A percentile compares a stretch with the other conserved stretches of the same genome.
phyloP scores from a whole-genome alignment of 2,329 filamentous ascomycete species.

The Cladosporium oxysporum region DNA sequence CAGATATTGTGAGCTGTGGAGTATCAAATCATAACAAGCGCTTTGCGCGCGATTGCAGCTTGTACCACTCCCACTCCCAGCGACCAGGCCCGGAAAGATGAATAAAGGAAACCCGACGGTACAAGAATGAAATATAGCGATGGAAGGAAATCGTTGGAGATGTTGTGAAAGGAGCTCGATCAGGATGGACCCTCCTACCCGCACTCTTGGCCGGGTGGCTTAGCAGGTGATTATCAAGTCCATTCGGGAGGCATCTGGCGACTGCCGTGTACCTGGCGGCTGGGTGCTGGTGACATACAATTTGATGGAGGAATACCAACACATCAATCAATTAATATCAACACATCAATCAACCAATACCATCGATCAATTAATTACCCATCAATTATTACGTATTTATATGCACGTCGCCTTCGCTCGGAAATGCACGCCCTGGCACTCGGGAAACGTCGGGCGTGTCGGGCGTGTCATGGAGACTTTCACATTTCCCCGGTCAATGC shows the following conservation, averaged over 20 bases:
- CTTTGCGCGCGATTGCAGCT: background rate
- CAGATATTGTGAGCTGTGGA: constrained; percentile 2
- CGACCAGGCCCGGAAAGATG: background rate
- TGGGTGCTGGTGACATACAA: background rate
- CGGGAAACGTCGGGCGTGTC: background rate
- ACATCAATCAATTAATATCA: background rate
- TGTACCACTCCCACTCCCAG: background rate
- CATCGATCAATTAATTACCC: background rate
- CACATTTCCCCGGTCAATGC: constrained; percentile 13
- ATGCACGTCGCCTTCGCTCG: background rate
- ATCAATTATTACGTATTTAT: background rate
- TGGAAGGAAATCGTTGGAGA: background rate
- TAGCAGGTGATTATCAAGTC: background rate
- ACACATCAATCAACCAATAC: background rate
- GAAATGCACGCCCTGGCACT: background rate
- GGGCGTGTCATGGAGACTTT: background rate
- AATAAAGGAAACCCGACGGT: background rate
- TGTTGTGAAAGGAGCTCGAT: constrained; percentile 10
- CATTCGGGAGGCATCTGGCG: background rate
- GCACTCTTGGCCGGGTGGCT: constrained; percentile 6
- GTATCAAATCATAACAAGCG: constrained; percentile 18
- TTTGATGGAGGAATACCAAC: background rate
- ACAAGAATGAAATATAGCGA: background rate
- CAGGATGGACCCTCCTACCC: background rate
- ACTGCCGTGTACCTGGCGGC: background rate